Percentiles rank a stretch among this genome's conserved stretches.
Conservation (phyloP, 1,284 basidiomycete species). For the Irpex lacteus region DNA sequence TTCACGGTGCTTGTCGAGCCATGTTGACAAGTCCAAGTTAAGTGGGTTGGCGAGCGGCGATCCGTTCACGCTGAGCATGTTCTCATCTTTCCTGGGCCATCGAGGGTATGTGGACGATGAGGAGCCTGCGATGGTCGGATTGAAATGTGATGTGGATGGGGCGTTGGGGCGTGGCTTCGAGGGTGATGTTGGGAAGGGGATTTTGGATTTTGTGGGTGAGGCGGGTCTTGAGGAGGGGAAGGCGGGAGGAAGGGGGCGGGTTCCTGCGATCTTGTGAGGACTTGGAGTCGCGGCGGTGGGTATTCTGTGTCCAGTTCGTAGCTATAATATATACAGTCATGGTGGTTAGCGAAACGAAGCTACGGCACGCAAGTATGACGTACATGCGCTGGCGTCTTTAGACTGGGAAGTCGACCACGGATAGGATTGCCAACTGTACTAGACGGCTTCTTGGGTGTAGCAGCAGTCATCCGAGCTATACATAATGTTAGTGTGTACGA, state of each 20-base stretch:
- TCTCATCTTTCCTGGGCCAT: slow-evolving; percentile 64
- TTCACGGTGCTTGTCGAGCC: slow-evolving; percentile 23
- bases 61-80: slow-evolving; percentile 73
- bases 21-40: slow-evolving; percentile 42
- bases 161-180: slow-evolving; percentile 45
- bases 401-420: slow-evolving; percentile 37
- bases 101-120: slow-evolving; percentile 61
- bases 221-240: slow-evolving; percentile 38
- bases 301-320: slow-evolving; percentile 26
- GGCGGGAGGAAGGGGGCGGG: slow-evolving; percentile 24
- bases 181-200: slow-evolving; percentile 35
- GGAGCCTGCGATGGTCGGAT: slow-evolving; percentile 63
- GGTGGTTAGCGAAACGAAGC: not conserved
- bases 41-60: slow-evolving; percentile 75
- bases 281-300: slow-evolving; percentile 45
- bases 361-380: not conserved
- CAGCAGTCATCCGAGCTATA: slow-evolving; percentile 48
- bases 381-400: slow-evolving; percentile 44
- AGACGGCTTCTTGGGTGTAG: slow-evolving; percentile 56
- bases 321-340: slow-evolving; percentile 11
- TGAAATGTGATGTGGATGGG: slow-evolving; percentile 70
- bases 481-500: not conserved
- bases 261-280: slow-evolving; percentile 45
- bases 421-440: slow-evolving; percentile 48
- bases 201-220: slow-evolving; percentile 38